A percentile compares a stretch with the other conserved stretches of the same genome.
phyloP scores from a whole-genome alignment of 768 basidiomycete genomes.

The Pisolithus sp. region DNA sequence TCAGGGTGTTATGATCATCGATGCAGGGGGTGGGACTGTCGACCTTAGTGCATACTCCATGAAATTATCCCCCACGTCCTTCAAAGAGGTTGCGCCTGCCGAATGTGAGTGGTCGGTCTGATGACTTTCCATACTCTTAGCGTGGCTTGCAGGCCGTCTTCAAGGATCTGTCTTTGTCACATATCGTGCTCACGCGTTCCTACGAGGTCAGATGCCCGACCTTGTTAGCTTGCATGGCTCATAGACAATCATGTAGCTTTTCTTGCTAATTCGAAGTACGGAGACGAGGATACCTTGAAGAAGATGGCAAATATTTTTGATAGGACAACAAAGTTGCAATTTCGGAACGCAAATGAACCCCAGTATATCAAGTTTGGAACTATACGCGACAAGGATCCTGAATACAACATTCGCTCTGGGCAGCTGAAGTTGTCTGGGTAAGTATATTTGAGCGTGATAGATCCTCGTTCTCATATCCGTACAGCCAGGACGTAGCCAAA shows the following conservation, averaged over 20 bases:
- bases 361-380: conserved; percentile 45
- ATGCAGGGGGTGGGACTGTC: conserved; percentile 58
- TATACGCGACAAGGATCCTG: conserved; percentile 34
- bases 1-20: conserved; percentile 46
- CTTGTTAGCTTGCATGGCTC: neutral
- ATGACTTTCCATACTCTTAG: neutral
- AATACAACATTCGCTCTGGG: conserved; percentile 38
- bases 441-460: neutral
- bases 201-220: conserved; percentile 27
- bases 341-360: conserved; percentile 32
- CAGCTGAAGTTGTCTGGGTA: conserved; percentile 39
- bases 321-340: conserved; percentile 40
- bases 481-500: conserved; percentile 29
- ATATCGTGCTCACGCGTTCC: conserved; percentile 34
- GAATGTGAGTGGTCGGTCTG: conserved; percentile 29
- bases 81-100: conserved; percentile 45
- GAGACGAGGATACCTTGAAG: conserved; percentile 32
- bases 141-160: conserved; percentile 33
- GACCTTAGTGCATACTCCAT: conserved; percentile 52
- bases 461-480: neutral
- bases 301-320: conserved; percentile 41
- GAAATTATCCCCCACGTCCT: conserved; percentile 20
- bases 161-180: conserved; percentile 49
- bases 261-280: conserved; percentile 36
- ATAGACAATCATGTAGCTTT: conserved; percentile 25